Conservation (phyloP, 768 basidiomycete genomes). For the Sistotremastrum niveocremeum region DNA sequence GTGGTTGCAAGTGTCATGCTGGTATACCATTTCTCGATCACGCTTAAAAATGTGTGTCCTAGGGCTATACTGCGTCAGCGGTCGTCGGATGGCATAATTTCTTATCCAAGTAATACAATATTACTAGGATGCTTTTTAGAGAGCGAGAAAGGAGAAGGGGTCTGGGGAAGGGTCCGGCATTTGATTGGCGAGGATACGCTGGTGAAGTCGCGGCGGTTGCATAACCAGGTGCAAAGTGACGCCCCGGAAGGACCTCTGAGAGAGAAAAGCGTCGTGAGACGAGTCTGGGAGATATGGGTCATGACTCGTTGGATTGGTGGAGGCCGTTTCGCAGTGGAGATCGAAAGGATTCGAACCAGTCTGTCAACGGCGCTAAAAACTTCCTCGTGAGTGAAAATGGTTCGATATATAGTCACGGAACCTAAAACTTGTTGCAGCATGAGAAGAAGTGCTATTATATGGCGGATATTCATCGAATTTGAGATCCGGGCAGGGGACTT, state of each 20-base stretch:
- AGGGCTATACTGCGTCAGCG: slow-evolving; percentile 46
- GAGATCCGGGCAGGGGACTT: slow-evolving; percentile 53
- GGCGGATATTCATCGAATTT: slow-evolving; percentile 65
- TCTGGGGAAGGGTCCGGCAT: slow-evolving; percentile 60
- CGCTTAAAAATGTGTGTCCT: slow-evolving; percentile 43
- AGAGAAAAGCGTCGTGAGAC: slow-evolving; percentile 43
- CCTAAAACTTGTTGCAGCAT: slow-evolving; percentile 31
- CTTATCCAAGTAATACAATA: slow-evolving; percentile 58
- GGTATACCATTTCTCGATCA: slow-evolving; percentile 43
- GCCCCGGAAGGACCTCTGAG: slow-evolving; percentile 17
- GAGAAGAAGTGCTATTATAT: slow-evolving; percentile 47
- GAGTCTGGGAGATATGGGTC: slow-evolving; percentile 63
- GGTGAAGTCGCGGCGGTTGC: not conserved
- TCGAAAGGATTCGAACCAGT: slow-evolving; percentile 56
- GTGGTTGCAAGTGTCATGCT: slow-evolving; percentile 41
- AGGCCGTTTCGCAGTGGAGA: slow-evolving; percentile 55
- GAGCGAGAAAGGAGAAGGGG: slow-evolving; percentile 59
- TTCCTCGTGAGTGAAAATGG: slow-evolving; percentile 40
- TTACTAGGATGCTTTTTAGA: slow-evolving; percentile 65
- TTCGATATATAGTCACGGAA: not conserved
- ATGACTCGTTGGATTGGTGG: slow-evolving; percentile 50
- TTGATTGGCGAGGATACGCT: slow-evolving; percentile 34
- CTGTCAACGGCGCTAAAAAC: slow-evolving; percentile 48
- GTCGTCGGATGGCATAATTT: slow-evolving; percentile 36
- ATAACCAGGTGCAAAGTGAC: no score